Evolutionary conservation across 2,329 filamentous ascomycete species (phyloP), one percentile per base, ranked within the genome.

Genomic region (Penicillium decumbens): DNA sequence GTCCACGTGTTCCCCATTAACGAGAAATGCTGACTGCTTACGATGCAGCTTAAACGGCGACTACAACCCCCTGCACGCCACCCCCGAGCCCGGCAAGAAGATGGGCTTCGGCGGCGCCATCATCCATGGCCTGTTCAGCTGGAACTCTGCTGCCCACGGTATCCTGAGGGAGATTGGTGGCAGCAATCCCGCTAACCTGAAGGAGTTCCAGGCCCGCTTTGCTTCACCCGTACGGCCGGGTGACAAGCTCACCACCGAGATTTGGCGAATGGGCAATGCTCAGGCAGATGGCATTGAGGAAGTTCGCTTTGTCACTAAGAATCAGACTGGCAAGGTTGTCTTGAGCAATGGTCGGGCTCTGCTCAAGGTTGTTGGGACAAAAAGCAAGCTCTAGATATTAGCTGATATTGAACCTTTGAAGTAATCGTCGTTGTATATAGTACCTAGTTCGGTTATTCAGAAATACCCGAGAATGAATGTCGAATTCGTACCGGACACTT

Each of bases 71-170:
- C 83, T 95, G 30, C 90, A 95, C 68, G 89, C 89, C 6, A 88
- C 87, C 15, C 89, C 89, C 10, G 88, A 89, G 72, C 88, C 89
- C 0, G 89, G 89, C 53, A 74, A 81, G 71, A 86, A 89, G 74
- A 95, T 95, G 88, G 90, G 91, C 52, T 95, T 95, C 60, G 88
- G 89, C 25, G 90, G 90, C 29, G 77, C 83, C 60, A 95, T 95
- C 70, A 87, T 95, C 68, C 90, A 95, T 73, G 91, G 91, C 18
- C 77, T 95, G 40, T 95, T 85, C 75, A 88, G 83, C 60, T 95
- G 88, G 85, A 95, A 95, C 74, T 81, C 81, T 49, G 81, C 87
- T 1, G 81, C 81, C 13, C 88, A 92, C 64, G 83, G 80, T 25
- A 75, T 95, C 51, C 75, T 95, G 47, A 80, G 87, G 69, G 74